Conservation (phyloP, 192 early-diverging fungal species). For the Geranomyces michiganensis region DNA sequence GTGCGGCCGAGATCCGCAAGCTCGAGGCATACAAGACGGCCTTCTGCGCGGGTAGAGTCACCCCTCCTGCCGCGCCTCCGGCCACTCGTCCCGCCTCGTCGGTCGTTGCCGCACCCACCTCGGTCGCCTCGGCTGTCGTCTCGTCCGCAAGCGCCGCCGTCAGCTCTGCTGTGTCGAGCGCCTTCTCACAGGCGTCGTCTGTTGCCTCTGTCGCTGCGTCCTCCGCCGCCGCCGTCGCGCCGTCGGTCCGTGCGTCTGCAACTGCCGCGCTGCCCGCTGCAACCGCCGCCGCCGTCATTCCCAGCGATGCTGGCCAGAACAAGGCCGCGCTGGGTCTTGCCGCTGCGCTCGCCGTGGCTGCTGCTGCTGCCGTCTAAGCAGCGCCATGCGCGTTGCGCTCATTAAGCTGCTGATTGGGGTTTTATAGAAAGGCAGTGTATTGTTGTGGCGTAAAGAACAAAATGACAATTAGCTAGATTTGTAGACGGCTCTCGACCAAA, state of each 20-base stretch:
- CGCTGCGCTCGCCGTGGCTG: neutral
- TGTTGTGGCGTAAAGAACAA: too few species aligned
- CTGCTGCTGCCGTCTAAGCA: neutral
- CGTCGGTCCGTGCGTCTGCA: slow-evolving; percentile 1
- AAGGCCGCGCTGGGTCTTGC: neutral
- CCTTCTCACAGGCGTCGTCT: too few species aligned
- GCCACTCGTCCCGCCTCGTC: slow-evolving; percentile 5
- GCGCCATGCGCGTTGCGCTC: too few species aligned
- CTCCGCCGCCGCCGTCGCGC: neutral
- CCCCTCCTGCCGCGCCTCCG: neutral
- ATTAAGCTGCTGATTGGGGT: too few species aligned
- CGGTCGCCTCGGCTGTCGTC: neutral
- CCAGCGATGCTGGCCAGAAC: slow-evolving; percentile 9
- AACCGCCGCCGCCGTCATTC: neutral
- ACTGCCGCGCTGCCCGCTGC: neutral
- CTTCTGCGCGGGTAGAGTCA: slow-evolving; percentile 3
- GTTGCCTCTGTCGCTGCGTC: neutral
- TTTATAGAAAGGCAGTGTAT: too few species aligned
- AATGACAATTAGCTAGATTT: too few species aligned
- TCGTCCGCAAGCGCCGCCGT: too few species aligned
- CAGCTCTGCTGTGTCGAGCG: too few species aligned
- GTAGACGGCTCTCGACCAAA: too few species aligned
- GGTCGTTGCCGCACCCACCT: neutral
- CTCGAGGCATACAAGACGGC: neutral
- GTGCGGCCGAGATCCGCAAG: neutral